Percentiles rank a stretch among this genome's conserved stretches.
Conservation (phyloP, 1,284 basidiomycete species). For the Psilocybe mexicana region DNA sequence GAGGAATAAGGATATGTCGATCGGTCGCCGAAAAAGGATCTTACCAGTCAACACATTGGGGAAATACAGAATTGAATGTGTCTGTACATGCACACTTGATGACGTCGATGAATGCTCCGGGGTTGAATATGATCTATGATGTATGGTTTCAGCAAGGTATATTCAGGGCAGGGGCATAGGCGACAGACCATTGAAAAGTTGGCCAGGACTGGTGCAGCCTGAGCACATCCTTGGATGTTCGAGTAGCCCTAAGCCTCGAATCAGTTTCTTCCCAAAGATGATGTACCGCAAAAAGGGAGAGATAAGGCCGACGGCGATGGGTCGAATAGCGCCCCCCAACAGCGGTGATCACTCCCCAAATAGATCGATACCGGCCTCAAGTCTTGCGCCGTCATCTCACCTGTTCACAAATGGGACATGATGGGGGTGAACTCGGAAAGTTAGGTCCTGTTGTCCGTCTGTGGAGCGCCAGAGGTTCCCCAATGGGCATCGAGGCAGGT, state of each 20-base stretch:
- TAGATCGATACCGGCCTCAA: not conserved
- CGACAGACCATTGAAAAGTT: constrained; percentile 50
- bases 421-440: constrained; percentile 52
- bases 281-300: too few species aligned
- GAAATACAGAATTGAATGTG: constrained; percentile 61
- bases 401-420: constrained; percentile 54
- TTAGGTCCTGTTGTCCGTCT: constrained; percentile 37
- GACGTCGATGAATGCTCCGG: constrained; percentile 59
- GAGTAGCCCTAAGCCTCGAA: too few species aligned
- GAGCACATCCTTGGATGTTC: constrained; percentile 42
- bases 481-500: constrained; percentile 9
- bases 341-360: too few species aligned
- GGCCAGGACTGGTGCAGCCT: constrained; percentile 57
- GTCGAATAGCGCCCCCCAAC: too few species aligned
- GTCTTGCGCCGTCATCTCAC: constrained; percentile 23
- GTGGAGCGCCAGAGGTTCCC: constrained; percentile 18
- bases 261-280: too few species aligned
- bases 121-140: constrained; percentile 61
- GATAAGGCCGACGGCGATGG: too few species aligned
- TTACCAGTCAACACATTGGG: constrained; percentile 72
- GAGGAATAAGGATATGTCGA: not conserved
- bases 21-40: too few species aligned
- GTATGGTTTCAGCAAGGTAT: not conserved
- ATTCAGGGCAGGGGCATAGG: too few species aligned
- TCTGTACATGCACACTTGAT: constrained; percentile 68